A percentile compares a stretch with the other conserved stretches of the same genome.
These are phyloP conservation scores for Talaromyces sp. DNA, from an alignment of 2,329 filamentous ascomycete genomes.

Conservation along the genomic window DNA sequence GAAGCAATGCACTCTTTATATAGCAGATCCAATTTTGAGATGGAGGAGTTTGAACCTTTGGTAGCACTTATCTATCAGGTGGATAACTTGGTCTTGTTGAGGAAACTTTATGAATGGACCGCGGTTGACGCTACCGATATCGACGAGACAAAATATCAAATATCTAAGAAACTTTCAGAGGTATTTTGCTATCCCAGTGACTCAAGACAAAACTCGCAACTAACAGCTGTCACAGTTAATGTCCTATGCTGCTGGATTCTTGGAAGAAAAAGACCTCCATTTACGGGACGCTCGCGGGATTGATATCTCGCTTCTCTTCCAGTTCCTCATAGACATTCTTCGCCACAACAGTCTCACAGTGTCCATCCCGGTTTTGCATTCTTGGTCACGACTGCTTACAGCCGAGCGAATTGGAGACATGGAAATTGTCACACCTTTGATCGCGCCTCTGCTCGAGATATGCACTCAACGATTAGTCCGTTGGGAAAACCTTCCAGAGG, in stretches of 20 bases:
- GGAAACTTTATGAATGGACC: constrained; percentile 73
- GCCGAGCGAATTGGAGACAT: constrained; percentile 61
- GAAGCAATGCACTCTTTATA: constrained; percentile 83
- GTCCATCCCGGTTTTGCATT: constrained; percentile 85
- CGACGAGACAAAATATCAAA: constrained; percentile 84
- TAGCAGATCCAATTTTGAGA: constrained; percentile 65
- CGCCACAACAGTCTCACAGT: constrained; percentile 84
- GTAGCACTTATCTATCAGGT: constrained; percentile 73
- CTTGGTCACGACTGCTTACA: constrained; percentile 78
- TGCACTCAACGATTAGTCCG: constrained; percentile 79
- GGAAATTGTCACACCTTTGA: constrained; percentile 54
- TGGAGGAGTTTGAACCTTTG: constrained; percentile 71
- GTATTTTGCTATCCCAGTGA: constrained; percentile 40
- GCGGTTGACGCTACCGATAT: constrained; percentile 73
- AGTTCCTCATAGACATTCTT: constrained; percentile 71
- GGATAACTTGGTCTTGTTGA: constrained; percentile 66
- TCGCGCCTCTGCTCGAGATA: constrained; percentile 72
- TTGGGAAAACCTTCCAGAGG: constrained; percentile 80
- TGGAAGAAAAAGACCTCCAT: constrained; percentile 68
- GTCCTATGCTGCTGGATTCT: constrained; percentile 75
- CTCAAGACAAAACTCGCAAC: not conserved
- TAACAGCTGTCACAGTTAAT: constrained; percentile 58
- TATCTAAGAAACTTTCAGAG: constrained; percentile 92
- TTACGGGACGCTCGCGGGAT: constrained; percentile 53
- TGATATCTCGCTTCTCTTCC: constrained; percentile 70